phyloP scores from a whole-genome alignment of 768 basidiomycete genomes.

The Leccinum imitatum region DNA sequence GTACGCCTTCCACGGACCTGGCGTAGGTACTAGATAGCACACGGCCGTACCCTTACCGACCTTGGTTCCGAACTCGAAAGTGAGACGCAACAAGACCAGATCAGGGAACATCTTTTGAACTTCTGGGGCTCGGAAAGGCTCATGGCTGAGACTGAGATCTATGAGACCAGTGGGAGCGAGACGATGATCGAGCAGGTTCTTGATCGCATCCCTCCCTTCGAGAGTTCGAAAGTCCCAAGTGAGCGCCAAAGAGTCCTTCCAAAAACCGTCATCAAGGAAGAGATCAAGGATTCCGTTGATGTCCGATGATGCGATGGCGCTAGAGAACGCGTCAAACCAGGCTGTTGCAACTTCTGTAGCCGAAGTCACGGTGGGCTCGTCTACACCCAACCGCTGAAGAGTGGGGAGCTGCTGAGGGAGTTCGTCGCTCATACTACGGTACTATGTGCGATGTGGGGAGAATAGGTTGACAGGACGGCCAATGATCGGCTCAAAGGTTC shows the following conservation, averaged over 20 bases:
- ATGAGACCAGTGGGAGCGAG: constrained; percentile 28
- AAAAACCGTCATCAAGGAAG: constrained; percentile 36
- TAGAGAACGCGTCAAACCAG: constrained; percentile 28
- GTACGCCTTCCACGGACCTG: constrained; percentile 57
- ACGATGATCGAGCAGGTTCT: constrained; percentile 39
- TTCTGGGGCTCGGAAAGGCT: constrained; percentile 26
- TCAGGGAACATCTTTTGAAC: constrained; percentile 50
- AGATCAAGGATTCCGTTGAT: constrained; percentile 23
- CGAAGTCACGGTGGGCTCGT: constrained; percentile 21
- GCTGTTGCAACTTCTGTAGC: constrained; percentile 20
- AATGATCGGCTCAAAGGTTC: not conserved
- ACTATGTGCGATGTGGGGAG: not conserved
- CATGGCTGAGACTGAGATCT: constrained; percentile 20
- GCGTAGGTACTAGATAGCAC: constrained; percentile 50
- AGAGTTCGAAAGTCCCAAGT: constrained; percentile 60
- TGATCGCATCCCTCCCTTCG: constrained; percentile 39
- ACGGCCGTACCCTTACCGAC: constrained; percentile 53
- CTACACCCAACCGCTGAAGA: constrained; percentile 27
- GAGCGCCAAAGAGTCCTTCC: constrained; percentile 53
- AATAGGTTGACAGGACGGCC: not conserved
- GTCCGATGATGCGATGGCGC: constrained; percentile 20
- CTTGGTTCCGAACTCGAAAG: constrained; percentile 54
- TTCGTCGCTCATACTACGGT: constrained; percentile 19
- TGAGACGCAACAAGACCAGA: constrained; percentile 53
- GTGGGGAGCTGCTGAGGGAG: constrained; percentile 31